Evolutionary conservation across 1,284 basidiomycete genomes (phyloP).

Genomic region (Malassezia nana): DNA sequence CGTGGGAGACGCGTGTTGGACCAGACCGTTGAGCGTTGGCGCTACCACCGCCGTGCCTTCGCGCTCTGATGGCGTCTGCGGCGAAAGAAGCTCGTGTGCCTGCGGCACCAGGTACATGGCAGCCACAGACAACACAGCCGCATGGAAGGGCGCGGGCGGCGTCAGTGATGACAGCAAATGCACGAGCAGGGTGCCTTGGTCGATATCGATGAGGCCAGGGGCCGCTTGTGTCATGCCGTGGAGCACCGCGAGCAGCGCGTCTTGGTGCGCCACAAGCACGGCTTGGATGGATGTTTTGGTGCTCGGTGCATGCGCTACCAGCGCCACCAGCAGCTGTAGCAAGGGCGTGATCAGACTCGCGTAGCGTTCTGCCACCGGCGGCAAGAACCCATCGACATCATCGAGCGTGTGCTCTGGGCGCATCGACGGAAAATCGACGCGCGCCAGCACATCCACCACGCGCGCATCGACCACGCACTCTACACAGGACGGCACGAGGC

Average conservation of each 20-base stretch:
- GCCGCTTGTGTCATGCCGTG: constrained; percentile 61
- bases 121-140: constrained; percentile 65
- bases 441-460: constrained; percentile 65
- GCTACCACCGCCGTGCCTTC: constrained; percentile 51
- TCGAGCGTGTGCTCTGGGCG: constrained; percentile 67
- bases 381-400: constrained; percentile 73
- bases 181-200: constrained; percentile 57
- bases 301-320: constrained; percentile 31
- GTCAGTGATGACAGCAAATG: constrained; percentile 62
- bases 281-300: constrained; percentile 57
- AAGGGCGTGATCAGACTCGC: constrained; percentile 77
- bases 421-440: constrained; percentile 76
- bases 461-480: constrained; percentile 74
- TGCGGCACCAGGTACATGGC: constrained; percentile 62
- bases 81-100: constrained; percentile 58
- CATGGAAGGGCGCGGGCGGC: constrained; percentile 59
- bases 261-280: constrained; percentile 66
- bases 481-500: constrained; percentile 75
- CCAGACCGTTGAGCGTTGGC: constrained; percentile 20
- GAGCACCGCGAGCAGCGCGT: constrained; percentile 67
- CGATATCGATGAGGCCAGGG: constrained; percentile 58
- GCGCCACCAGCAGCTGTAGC: constrained; percentile 61
- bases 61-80: constrained; percentile 63
- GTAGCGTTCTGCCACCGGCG: constrained; percentile 74
- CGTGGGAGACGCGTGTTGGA: constrained; percentile 14